Evolutionary conservation across 305 asterid genomes (phyloP).

Genomic region (Solanum hybrid): DNA sequence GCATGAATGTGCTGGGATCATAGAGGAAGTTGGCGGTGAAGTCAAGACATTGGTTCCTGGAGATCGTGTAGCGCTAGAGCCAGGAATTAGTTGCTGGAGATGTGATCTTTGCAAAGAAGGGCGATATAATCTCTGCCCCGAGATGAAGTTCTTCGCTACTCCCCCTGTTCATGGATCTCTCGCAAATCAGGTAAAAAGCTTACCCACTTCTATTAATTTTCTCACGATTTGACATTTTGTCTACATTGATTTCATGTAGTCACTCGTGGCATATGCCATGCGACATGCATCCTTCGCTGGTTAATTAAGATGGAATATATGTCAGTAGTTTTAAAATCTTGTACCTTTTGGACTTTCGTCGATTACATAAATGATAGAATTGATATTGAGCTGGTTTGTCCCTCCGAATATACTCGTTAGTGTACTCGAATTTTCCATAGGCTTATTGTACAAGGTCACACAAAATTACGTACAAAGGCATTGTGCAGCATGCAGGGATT

Average conservation of each 20-base stretch:
- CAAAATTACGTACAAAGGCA: background rate
- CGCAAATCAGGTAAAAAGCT: constrained; percentile 60
- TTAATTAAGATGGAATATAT: background rate
- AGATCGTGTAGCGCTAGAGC: constrained; percentile 80
- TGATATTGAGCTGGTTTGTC: background rate
- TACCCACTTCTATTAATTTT: background rate
- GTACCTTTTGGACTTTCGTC: background rate
- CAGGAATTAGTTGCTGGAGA: constrained; percentile 81
- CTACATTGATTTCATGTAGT: background rate
- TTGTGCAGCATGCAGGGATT: background rate
- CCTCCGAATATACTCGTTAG: background rate
- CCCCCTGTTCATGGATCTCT: constrained; percentile 92
- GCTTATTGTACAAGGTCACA: background rate
- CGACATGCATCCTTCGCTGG: background rate
- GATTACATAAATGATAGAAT: background rate
- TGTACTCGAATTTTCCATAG: background rate
- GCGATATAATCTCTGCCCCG: constrained; percentile 76
- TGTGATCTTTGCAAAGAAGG: constrained; percentile 78
- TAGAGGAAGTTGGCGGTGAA: constrained; percentile 72
- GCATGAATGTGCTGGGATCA: constrained; percentile 86
- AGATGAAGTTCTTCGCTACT: constrained; percentile 80
- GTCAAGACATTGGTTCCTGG: constrained; percentile 62
- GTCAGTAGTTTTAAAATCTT: background rate
- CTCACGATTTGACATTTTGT: background rate
- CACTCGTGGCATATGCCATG: background rate